These are phyloP conservation scores for Pseudozyma thailandica DNA, from an alignment of 1,284 basidiomycete species.

Conservation along the genomic window DNA sequence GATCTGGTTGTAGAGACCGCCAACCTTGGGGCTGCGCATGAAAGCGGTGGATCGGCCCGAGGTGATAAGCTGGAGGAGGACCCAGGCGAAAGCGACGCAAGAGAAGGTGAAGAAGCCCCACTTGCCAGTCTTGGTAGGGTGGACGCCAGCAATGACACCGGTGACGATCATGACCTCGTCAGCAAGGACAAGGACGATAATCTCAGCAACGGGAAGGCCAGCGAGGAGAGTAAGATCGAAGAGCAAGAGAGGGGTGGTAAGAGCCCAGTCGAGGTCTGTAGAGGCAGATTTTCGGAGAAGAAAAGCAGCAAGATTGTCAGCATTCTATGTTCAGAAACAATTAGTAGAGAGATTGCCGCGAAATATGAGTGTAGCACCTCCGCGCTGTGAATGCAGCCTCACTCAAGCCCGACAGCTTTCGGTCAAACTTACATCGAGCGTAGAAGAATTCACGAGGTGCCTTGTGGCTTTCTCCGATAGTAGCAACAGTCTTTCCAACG, in stretches of 20 bases:
- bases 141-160: slow-evolving; percentile 54
- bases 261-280: slow-evolving; percentile 58
- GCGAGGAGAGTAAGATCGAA: slow-evolving; percentile 58
- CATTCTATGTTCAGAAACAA: too few relatives aligned
- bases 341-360: too few relatives aligned
- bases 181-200: slow-evolving; percentile 50
- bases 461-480: slow-evolving; percentile 27
- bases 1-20: slow-evolving; percentile 58
- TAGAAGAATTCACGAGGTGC: slow-evolving; percentile 50
- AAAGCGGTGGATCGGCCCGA: slow-evolving; percentile 54
- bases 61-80: slow-evolving; percentile 49
- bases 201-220: slow-evolving; percentile 58
- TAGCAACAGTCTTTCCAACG: slow-evolving; percentile 44
- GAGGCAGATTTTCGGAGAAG: background rate
- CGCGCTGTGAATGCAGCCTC: background rate
- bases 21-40: slow-evolving; percentile 58
- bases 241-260: slow-evolving; percentile 56
- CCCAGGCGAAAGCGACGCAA: slow-evolving; percentile 46
- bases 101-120: slow-evolving; percentile 61
- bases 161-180: slow-evolving; percentile 59
- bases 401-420: too few relatives aligned
- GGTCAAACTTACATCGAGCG: slow-evolving; percentile 53
- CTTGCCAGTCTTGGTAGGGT: slow-evolving; percentile 53
- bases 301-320: slow-evolving; percentile 3
- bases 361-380: background rate